phyloP scores from a whole-genome alignment of 345 rosid species.

The Dovyalis caffra region DNA sequence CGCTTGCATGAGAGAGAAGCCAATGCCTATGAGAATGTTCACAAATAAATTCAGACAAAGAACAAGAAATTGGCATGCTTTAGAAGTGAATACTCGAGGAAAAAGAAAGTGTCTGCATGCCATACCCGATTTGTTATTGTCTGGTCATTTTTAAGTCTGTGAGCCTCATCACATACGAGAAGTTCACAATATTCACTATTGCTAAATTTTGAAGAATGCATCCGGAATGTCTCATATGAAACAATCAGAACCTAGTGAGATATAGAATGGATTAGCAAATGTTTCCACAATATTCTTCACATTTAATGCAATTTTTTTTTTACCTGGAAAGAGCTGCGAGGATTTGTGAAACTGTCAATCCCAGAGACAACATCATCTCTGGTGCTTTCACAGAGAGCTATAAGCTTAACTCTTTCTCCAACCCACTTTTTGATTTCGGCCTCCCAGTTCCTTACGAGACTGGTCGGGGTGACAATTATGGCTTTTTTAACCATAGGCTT shows the following conservation, averaged over 20 bases:
- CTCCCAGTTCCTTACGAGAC: conserved; percentile 99
- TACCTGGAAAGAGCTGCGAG: conserved; percentile 73
- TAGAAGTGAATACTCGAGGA: conserved; percentile 8
- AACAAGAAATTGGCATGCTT: conserved; percentile 5
- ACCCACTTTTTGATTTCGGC: conserved; percentile 96
- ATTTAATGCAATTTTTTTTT: conserved; percentile 20
- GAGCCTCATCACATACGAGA: conserved; percentile 98
- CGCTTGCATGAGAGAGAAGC: conserved; percentile 89
- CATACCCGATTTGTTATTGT: conserved; percentile 90
- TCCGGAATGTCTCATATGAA: conserved; percentile 96
- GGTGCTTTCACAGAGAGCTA: conserved; percentile 95
- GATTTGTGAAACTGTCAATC: conserved; percentile 73
- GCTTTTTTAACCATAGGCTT: conserved; percentile 91
- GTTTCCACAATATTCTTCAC: conserved; percentile 13
- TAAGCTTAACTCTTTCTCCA: conserved; percentile 80
- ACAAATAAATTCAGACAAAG: conserved; percentile 12
- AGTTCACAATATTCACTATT: conserved; percentile 81
- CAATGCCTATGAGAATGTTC: conserved; percentile 61
- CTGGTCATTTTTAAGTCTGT: conserved; percentile 95
- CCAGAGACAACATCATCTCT: conserved; percentile 91
- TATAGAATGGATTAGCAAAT: conserved; percentile 25
- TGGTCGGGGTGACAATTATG: conserved; percentile 94
- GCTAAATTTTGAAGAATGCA: conserved; percentile 90
- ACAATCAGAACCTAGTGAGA: conserved; percentile 75
- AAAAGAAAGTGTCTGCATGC: conserved; percentile 5